Evolutionary conservation across 768 basidiomycete genomes (phyloP), one percentile per base, ranked within the genome.

Genomic region (Mycena vulgaris): DNA sequence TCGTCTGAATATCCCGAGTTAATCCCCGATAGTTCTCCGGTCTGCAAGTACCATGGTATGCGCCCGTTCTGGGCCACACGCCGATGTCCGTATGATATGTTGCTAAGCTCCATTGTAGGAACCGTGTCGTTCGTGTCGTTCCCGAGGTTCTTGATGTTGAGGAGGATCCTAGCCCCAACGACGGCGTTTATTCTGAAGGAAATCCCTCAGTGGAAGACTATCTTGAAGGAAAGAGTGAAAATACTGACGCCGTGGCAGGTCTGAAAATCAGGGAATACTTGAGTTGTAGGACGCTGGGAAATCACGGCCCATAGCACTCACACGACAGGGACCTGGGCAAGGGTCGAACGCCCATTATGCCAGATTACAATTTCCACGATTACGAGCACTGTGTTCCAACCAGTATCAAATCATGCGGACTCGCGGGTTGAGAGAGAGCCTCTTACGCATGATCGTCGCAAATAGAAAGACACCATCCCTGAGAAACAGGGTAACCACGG

Each of bases 251-350:
- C 16, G 55, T 37, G 11, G 37, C 56, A 16, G 37, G 56, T 19
- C 56, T 57, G 23, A 13, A 40, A 14, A 40, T 40, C 7, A 14
- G 17, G 7, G 16, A 40, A 17, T 17, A 19, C 7, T 4, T 40
- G 16, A 40, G 39, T 14, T 9, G 4, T 9, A 40, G 39, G 39
- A 6, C 35, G 14, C 6, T 35, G 13, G 39, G 16, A 19, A 40
- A 14, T 40, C n/a, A 14, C 39, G 4, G 16, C 39, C 4, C 17
- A n/a, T 16, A 19, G 33, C 13, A 57, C 25, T 57, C 28, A 57
- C 56, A 57, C 19, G 56, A 57, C 27, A 17, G 56, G 56, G 56
- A 57, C 39, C 35, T 57, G 37, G 5, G 39, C 56, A 42, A 57
- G 56, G 25, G 56, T 37, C 11, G 33, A 14, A 10, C 35, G 55